Conservation (phyloP, 169 alveolate genomes). For the Blepharisma undulans region DNA sequence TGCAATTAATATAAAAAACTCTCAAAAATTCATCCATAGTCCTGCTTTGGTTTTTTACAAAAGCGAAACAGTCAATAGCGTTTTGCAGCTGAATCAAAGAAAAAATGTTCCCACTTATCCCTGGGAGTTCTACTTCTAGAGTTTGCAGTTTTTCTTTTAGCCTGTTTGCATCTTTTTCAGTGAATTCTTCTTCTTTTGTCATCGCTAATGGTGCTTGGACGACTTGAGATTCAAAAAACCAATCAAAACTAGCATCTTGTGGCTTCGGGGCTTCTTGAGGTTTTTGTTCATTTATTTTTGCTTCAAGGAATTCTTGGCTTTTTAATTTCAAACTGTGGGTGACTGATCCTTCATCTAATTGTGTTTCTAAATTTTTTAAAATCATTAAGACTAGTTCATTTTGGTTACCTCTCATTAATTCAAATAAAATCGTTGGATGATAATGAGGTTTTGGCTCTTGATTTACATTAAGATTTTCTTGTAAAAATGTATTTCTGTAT, state of each 20-base stretch:
- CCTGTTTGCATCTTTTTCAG: not conserved
- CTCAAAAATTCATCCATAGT: conserved; percentile 7
- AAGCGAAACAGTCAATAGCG: not conserved
- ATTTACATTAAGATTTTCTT: not conserved
- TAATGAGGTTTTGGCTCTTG: not conserved
- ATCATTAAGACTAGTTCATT: not conserved
- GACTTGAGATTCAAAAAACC: not conserved
- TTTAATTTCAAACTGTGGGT: not conserved
- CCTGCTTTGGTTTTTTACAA: not conserved
- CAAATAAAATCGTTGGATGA: conserved; percentile 3
- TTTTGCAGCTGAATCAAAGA: not conserved
- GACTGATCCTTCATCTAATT: not conserved
- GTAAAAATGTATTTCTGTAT: not conserved
- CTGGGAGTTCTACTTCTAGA: not conserved
- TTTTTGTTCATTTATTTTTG: not conserved
- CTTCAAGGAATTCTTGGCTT: not conserved
- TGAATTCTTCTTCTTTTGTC: not conserved
- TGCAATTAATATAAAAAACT: conserved; percentile 7
- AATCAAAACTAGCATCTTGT: not conserved
- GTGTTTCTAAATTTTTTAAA: not conserved
- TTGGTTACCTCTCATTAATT: not conserved
- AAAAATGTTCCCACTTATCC: not conserved
- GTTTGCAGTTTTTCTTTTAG: not conserved
- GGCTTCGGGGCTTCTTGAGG: not conserved
- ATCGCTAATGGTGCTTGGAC: not conserved